Base-by-base conservation (phyloP, 2,329 filamentous ascomycete species). In the Clarireedia homoeocarpa region DNA sequence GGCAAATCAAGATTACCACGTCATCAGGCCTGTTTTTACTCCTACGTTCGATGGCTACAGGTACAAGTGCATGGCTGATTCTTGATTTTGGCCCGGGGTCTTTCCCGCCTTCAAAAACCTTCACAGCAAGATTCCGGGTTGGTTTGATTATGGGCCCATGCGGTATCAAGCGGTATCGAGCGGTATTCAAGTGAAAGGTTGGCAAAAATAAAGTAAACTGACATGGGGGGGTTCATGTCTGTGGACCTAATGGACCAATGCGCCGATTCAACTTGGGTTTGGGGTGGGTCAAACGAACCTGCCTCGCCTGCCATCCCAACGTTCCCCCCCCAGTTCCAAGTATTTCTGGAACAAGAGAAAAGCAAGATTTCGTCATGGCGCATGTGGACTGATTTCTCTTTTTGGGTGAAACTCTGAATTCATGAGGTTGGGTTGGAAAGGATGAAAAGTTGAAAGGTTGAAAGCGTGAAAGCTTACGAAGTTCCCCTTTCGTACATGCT, bases 361-460 rank as follows among this genome's bases (percentile, higher is more conserved):
- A 30, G 24, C 9, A 40, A 14, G 20, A 54, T 54, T 49, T 48
- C 51, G 51, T 54, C 51, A 54, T 54, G 27, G 17, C 48, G 44
- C 51, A 54, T 54, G 34, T 40, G 14, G 15, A 53, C 23, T 49
- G 34, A 40, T 49, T 6, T 40, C 6, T 49, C 20, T 20, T 20
- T 20, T 20, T 20, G 20, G 24, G 51, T 20, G 27, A 27, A 39
- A 23, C 20, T 38, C 20, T 38, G 5, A 48, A 26, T 7, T 20
- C 26, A 36, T 24, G 30, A 53, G 15, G 20, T 20, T 42, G n/a
- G 39, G 20, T 20, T 20, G 20, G 20, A 20, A 20, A 20, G 20
- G 20, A 20, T 20, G 20, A 20, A 20, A 20, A 20, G 20, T 20
- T 20, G 20, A 20, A 20, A 20, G 20, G 20, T 20, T 20, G 20